phyloP scores from a whole-genome alignment of 1,284 basidiomycete genomes.

The Pseudozyma sp. region DNA sequence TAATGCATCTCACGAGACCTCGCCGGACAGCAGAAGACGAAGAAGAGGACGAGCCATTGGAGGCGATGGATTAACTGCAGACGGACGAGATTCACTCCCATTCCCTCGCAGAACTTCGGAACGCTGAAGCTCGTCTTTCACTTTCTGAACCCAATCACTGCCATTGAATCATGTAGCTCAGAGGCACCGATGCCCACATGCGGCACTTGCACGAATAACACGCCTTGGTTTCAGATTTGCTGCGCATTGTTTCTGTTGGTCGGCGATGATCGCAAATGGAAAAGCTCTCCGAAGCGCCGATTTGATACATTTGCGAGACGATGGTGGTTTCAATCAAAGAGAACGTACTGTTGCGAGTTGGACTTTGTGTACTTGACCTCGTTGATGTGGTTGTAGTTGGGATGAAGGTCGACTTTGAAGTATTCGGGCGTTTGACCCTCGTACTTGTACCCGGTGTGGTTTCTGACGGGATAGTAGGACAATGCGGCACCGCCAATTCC shows the following conservation, averaged over 20 bases:
- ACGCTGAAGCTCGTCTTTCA: slow-evolving; percentile 13
- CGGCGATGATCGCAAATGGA: no score
- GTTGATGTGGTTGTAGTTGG: slow-evolving; percentile 1
- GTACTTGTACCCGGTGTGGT: slow-evolving; percentile 30
- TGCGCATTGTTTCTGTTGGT: no score
- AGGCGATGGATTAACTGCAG: slow-evolving; percentile 1
- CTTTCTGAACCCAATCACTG: no score
- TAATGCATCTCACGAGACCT: slow-evolving; percentile 10
- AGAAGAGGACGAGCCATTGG: slow-evolving; percentile 20
- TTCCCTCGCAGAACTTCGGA: slow-evolving; percentile 25
- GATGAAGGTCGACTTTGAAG: slow-evolving; percentile 23
- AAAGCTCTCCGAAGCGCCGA: no score
- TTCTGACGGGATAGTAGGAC: slow-evolving; percentile 34
- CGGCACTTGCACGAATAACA: no score
- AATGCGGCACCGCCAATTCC: slow-evolving; percentile 12
- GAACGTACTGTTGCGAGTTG: slow-evolving; percentile 20
- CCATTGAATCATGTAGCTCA: no score
- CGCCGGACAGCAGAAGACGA: slow-evolving; percentile 13
- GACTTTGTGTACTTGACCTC: slow-evolving; percentile 5
- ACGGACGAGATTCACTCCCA: slow-evolving; percentile 30
- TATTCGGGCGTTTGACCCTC: slow-evolving; percentile 27
- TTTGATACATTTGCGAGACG: background rate
- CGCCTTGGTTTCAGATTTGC: no score
- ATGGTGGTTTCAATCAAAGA: slow-evolving; percentile 8
- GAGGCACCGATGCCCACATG: no score